phyloP scores from a whole-genome alignment of 73 alveolate species.

The Symbiodinium natans region DNA sequence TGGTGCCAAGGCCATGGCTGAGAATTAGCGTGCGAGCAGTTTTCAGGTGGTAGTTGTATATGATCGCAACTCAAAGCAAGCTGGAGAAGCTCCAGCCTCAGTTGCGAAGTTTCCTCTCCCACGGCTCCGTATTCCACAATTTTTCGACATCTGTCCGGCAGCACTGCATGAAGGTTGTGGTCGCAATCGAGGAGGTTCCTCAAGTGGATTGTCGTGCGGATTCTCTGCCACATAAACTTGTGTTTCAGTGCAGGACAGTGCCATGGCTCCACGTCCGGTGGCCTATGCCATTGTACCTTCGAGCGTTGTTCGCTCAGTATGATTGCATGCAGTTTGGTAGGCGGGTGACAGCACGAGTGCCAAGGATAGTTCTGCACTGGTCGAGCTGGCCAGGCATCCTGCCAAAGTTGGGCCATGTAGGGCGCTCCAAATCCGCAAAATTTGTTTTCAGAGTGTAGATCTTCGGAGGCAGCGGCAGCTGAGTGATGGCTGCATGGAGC shows the following conservation, averaged over 20 bases:
- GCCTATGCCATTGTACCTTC: slow-evolving; percentile 62
- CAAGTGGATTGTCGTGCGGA: neutral
- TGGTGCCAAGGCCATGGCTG: neutral
- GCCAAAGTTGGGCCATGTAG: no score
- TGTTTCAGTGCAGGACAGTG: slow-evolving; percentile 2
- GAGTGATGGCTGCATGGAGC: slow-evolving; percentile 6
- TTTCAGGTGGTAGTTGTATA: slow-evolving; percentile 67
- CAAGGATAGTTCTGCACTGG: neutral
- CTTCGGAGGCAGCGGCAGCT: slow-evolving; percentile 37
- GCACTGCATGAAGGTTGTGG: slow-evolving; percentile 68
- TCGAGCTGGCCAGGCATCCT: neutral
- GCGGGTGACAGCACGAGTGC: neutral
- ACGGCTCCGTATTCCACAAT: neutral
- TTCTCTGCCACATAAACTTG: neutral
- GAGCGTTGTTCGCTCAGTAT: slow-evolving; percentile 1
- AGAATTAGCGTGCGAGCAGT: neutral
- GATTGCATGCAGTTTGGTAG: neutral
- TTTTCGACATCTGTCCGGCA: neutral
- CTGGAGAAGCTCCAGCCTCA: slow-evolving; percentile 40
- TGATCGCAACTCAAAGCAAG: slow-evolving; percentile 78
- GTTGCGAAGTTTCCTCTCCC: neutral
- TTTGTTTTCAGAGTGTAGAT: no score
- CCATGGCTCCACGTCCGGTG: slow-evolving; percentile 86
- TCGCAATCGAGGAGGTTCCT: slow-evolving; percentile 34
- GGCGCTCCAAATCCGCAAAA: no score